Evolutionary conservation across 2,329 filamentous ascomycete genomes (phyloP).

Genomic region (Venturia asperata): DNA sequence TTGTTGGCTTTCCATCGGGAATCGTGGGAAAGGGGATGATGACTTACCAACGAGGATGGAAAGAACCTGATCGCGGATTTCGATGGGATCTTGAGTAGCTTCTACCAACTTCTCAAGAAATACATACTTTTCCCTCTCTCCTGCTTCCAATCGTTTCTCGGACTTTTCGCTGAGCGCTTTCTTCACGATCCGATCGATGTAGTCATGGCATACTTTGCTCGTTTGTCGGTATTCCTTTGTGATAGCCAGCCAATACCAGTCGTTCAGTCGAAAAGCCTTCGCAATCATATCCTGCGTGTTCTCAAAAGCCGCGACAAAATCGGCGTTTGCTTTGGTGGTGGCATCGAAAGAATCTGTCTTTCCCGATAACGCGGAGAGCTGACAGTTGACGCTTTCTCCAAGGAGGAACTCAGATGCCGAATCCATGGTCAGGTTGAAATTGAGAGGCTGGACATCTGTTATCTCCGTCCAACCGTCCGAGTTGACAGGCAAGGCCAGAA

Average conservation of each 20-base stretch:
- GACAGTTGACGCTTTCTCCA: conserved; percentile 39
- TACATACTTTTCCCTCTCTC: conserved; percentile 33
- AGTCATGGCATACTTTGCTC: conserved; percentile 36
- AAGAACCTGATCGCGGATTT: conserved; percentile 43
- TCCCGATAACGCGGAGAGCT: conserved; percentile 13
- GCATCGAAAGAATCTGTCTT: conserved; percentile 26
- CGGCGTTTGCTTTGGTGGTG: conserved; percentile 19
- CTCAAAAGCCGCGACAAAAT: conserved; percentile 19
- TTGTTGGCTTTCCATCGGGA: neutral
- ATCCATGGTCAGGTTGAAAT: conserved; percentile 61
- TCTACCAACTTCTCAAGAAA: conserved; percentile 44
- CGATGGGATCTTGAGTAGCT: conserved; percentile 41
- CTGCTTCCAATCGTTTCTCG: conserved; percentile 30
- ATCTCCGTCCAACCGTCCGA: conserved; percentile 11
- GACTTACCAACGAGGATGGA: conserved; percentile 39
- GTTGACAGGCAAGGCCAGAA: conserved; percentile 26
- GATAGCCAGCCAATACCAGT: neutral
- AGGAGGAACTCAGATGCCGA: conserved; percentile 63
- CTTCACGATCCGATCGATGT: conserved; percentile 44
- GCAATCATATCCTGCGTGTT: conserved; percentile 12
- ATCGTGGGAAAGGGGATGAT: neutral
- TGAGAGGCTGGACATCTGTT: conserved; percentile 51
- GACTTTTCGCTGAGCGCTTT: conserved; percentile 34
- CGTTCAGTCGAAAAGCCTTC: conserved; percentile 1
- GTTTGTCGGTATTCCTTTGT: conserved; percentile 23